Evolutionary conservation across 371 early-diverging fungal genomes (phyloP), one percentile per base, ranked within the genome.

Genomic region (Zancudomyces culisetae): DNA sequence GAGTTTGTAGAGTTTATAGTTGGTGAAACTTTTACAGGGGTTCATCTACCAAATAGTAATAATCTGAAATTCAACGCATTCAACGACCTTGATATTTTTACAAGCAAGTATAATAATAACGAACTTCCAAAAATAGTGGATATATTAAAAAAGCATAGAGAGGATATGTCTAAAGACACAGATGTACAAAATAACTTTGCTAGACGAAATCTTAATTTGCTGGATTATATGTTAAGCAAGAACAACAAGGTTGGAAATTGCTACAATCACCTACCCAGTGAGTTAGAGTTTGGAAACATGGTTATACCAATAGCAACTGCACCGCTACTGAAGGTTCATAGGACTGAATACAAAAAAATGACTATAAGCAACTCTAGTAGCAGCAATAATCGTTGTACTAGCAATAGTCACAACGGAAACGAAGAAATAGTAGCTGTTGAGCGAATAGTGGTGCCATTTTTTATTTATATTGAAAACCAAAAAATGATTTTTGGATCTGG

Each of bases 401-500:
- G n/a, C n/a, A n/a, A n/a, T n/a, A n/a, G n/a, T n/a, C n/a, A n/a
- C n/a, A 18, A 12, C 12, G 50, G 2, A 23, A 13, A 49, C 23
- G 2, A 12, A n/a, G 28, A 27, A 4, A 6, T 19, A 6, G 12
- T 4, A 4, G 22, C n/a, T 2, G 35, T 35, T 15, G 2, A 23
- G 18, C 22, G 22, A n/a, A 22, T 27, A 2, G 50, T 28, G 6
- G 30, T 22, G 12, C 50, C 50, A 3, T 49, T 49, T 23, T 49
- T 49, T 21, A 40, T 49, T 19, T 35, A 49, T 21, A 4, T 49
- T n/a, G 3, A 49, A 12, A 30, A 30, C 23, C 8, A 49, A 13
- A 49, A 49, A 23, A 22, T 49, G 8, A 23, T 49, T 24, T 49
- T 49, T 28, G 50, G 50, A 3, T 27, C 27, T 18, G 50, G 50